Evolutionary conservation across 2,329 filamentous ascomycete genomes (phyloP), one percentile per base, ranked within the genome.

Genomic region (Zarea fungicola): DNA sequence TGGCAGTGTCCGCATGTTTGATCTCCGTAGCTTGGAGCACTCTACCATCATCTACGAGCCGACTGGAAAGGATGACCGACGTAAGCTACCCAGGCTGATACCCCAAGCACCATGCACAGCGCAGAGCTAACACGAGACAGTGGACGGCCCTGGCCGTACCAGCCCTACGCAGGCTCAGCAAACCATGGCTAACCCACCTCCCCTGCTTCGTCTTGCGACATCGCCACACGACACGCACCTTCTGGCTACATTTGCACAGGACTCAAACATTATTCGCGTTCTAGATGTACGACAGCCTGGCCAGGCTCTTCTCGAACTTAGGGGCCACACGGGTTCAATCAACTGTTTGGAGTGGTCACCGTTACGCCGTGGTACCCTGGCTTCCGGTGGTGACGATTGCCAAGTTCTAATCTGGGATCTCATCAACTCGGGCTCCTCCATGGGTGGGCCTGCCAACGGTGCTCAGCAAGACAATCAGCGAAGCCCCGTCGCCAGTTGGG

Each of bases 41-140:
- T 96, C 91, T 56, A 99, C 93, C 43, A 99, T 99, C 65, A 99
- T 99, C 55, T 99, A 99, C 65, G 93, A 99, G 67, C 93, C 93
- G 5, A 92, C 89, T 0, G 87, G 90, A 57, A 96, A 96, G 70
- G 84, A 85, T 53, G 81, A 85, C 37, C 72, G 81, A 74, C 78
- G 87, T 89, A 72, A 56, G 71, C 16, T n/a, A n/a, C n/a, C n/a
- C n/a, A n/a, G n/a, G n/a, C n/a, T n/a, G n/a, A 29, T 48, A n/a
- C 28, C 29, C 4, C n/a, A n/a, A 22, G 6, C 18, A n/a, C 18
- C 16, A 37, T 23, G 43, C 42, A 25, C 41, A 49, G 43, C 48
- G 28, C 39, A 39, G 19, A 43, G 22, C 58, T 65, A 49, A 64
- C 56, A 14, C 6, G n/a, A 5, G 28, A 5, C 39, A 74, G 79